These are phyloP conservation scores for Dendrobium catenatum DNA, from an alignment of 106 monocot species.

Conservation along the genomic window DNA sequence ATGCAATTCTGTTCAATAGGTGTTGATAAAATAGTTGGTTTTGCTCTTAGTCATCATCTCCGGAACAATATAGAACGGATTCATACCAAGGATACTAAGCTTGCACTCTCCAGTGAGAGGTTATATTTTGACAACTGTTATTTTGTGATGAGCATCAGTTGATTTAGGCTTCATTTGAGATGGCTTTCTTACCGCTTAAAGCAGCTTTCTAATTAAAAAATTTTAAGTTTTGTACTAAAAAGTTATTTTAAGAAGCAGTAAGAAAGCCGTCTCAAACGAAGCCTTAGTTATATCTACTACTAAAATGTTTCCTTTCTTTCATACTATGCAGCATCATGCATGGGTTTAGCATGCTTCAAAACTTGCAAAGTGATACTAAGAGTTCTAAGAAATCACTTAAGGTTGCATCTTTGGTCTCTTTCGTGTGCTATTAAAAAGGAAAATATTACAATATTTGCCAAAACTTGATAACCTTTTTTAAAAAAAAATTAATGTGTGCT, in stretches of 20 bases:
- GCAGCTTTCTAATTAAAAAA: too few species aligned
- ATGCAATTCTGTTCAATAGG: conserved; percentile 25
- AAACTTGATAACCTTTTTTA: not conserved
- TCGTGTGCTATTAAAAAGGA: not conserved
- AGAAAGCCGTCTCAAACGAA: too few species aligned
- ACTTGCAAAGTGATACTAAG: conserved; percentile 53
- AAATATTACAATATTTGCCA: not conserved
- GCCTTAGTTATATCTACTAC: not conserved
- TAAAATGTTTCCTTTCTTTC: conserved; percentile 3
- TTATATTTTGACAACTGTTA: not conserved
- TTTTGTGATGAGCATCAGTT: not conserved
- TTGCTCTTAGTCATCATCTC: conserved; percentile 78
- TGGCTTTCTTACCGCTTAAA: too few species aligned
- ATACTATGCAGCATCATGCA: conserved; percentile 43
- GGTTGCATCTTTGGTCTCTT: conserved; percentile 21
- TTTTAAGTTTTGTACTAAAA: too few species aligned
- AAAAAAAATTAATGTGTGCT: not conserved
- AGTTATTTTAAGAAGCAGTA: too few species aligned
- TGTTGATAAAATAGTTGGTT: conserved; percentile 91
- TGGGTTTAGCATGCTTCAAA: conserved; percentile 54
- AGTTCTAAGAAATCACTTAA: conserved; percentile 76
- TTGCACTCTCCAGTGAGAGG: conserved; percentile 55
- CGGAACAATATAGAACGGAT: conserved; percentile 24
- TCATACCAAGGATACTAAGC: conserved; percentile 38
- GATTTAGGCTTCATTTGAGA: not conserved